Percentiles rank a stretch among this genome's conserved stretches.
These are phyloP conservation scores for Vigna angularis DNA, from an alignment of 306 rosid genomes.

Conservation along the genomic window DNA sequence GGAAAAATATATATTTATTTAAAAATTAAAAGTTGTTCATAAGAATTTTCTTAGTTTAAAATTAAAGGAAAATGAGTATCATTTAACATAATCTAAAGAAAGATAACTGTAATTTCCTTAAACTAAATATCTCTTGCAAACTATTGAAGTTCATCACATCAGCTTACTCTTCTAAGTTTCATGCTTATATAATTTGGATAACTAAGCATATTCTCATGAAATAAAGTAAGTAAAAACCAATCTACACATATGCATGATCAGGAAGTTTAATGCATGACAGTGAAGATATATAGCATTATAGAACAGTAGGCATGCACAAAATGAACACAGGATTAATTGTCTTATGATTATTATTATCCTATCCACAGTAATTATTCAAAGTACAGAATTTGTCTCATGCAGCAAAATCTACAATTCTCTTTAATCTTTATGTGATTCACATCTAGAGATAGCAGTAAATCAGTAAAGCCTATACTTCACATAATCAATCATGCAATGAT, in stretches of 20 bases:
- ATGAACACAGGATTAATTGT: background rate
- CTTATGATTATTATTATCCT: background rate
- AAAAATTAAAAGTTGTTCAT: too few relatives aligned
- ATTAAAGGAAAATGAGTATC: too few relatives aligned
- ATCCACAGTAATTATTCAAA: background rate
- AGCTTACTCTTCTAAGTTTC: background rate
- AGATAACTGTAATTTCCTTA: too few relatives aligned
- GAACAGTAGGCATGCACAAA: background rate
- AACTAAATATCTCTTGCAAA: background rate
- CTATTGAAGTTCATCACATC: background rate
- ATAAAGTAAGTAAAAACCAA: too few relatives aligned
- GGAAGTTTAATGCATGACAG: background rate
- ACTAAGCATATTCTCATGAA: too few relatives aligned
- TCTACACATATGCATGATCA: background rate
- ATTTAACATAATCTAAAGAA: too few relatives aligned
- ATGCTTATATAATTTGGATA: background rate
- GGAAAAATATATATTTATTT: too few relatives aligned
- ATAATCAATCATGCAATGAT: background rate
- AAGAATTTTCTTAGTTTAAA: too few relatives aligned
- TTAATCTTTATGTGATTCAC: conserved; percentile 25
- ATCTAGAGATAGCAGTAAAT: background rate
- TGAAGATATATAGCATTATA: background rate
- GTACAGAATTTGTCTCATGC: background rate
- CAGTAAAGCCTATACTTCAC: background rate
- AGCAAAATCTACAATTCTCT: background rate